phyloP scores from a whole-genome alignment of 768 basidiomycete species.

The Lactarius tabidus region DNA sequence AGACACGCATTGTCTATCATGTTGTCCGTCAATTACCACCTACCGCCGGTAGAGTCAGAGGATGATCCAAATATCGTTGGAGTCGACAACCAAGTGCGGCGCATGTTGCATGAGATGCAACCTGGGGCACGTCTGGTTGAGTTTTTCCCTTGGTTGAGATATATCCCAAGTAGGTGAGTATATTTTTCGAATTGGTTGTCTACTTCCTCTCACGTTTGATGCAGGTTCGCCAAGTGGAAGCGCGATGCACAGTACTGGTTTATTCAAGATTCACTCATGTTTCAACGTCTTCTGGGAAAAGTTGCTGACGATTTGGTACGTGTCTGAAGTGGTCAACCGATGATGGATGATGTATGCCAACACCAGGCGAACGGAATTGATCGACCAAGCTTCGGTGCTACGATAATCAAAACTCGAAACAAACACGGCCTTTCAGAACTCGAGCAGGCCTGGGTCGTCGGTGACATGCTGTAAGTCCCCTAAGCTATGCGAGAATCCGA shows the following conservation, averaged over 20 bases:
- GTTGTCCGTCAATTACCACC: background rate
- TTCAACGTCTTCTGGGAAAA: conserved; percentile 7
- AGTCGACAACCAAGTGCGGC: background rate
- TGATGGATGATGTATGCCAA: background rate
- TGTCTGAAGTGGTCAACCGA: too few relatives aligned
- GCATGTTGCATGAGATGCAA: background rate
- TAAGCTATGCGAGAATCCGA: background rate
- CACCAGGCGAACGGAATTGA: conserved; percentile 2
- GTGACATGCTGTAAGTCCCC: conserved; percentile 20
- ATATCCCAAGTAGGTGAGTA: conserved; percentile 1
- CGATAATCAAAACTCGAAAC: conserved; percentile 4
- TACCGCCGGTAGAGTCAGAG: background rate
- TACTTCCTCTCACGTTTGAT: background rate
- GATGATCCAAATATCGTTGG: background rate
- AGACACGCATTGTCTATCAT: background rate
- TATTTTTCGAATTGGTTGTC: background rate
- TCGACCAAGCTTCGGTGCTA: conserved; percentile 6
- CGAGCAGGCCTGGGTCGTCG: conserved; percentile 22
- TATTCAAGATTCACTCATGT: conserved; percentile 9
- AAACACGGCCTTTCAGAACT: conserved; percentile 8
- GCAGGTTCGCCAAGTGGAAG: conserved; percentile 18
- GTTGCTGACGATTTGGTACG: conserved; percentile 10
- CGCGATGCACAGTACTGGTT: conserved; percentile 15
- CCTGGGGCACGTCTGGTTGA: conserved; percentile 4
- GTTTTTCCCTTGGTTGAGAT: background rate